Evolutionary conservation across 805 yeast genomes (phyloP), one percentile per base, ranked within the genome.

Genomic region (Debaryomyces tyrocola): DNA sequence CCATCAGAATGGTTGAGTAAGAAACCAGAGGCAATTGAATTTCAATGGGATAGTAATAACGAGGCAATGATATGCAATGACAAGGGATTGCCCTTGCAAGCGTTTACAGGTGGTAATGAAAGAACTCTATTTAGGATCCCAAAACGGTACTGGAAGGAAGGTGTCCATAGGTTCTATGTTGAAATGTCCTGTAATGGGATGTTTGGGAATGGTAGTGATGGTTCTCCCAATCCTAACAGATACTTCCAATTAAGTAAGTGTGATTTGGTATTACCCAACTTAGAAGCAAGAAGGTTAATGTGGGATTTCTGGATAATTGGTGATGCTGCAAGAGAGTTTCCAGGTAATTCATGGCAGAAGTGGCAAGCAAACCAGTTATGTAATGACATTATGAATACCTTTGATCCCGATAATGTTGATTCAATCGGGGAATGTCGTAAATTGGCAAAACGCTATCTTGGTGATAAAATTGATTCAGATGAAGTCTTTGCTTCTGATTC

Each of bases 101-200:
- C 97, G 0, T 81, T 94, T 53, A 87, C 96, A 7, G 91, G 90
- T 17, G 92, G 90, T 37, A 86, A 85, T 46, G 92, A 86, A 54
- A 78, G 99, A 55, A 80, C 80, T 10, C 86, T 87, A 49, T 89
- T 85, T 70, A 77, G 75, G 17, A 57, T 90, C 37, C 94, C 95
- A 1, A 63, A 64, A 6, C 80, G 85, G 75, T 73, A 70, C 52
- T 54, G 64, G 40, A 76, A 69, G 43, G 71, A 79, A 5, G 67
- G 75, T 10, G 75, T 80, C 54, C 87, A 86, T 60, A 62, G 63
- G 2, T 89, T 91, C 56, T 94, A 87, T 64, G 69, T 94, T 45
- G 99, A 92, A 64, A 84, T 90, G 60, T 87, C 94, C 10, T 92
- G 97, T 63, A 94, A 92, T 68, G 95, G 96, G 14, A 92, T 92